Conservation (phyloP, 495 filamentous ascomycete genomes). For the Xeromyces bisporus region DNA sequence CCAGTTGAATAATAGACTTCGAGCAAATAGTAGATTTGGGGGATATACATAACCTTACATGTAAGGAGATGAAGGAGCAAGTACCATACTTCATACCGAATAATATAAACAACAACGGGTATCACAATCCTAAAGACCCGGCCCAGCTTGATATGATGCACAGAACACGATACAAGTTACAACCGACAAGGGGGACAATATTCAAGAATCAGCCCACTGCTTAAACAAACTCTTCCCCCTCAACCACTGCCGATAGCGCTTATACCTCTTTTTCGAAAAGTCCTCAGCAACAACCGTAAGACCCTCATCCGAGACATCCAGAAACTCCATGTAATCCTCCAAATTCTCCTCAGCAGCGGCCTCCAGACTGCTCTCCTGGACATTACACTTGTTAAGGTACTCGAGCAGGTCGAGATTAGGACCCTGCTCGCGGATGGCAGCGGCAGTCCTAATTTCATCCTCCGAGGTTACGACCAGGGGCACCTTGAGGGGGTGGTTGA, state of each 20-base stretch:
- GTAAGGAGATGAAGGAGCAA: too few relatives aligned
- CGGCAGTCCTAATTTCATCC: conserved; percentile 29
- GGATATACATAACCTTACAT: too few relatives aligned
- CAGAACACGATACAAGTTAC: too few relatives aligned
- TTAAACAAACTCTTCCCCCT: conserved; percentile 87
- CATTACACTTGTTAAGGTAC: conserved; percentile 43
- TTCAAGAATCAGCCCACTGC: conserved; percentile 54
- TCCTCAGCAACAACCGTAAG: conserved; percentile 80
- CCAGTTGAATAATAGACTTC: too few relatives aligned
- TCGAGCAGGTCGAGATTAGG: conserved; percentile 52
- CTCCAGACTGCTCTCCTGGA: conserved; percentile 18
- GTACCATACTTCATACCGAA: too few relatives aligned
- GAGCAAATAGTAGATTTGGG: too few relatives aligned
- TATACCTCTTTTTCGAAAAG: conserved; percentile 77
- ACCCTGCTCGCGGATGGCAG: conserved; percentile 21
- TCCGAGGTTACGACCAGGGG: conserved; percentile 74
- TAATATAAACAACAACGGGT: too few relatives aligned
- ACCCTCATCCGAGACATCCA: conserved; percentile 61
- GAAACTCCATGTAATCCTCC: conserved; percentile 55
- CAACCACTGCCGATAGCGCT: conserved; percentile 87
- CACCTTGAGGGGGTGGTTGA: conserved; percentile 76
- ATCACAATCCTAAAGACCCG: too few relatives aligned
- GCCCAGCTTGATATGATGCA: too few relatives aligned
- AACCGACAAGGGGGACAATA: too few relatives aligned
- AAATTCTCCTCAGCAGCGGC: conserved; percentile 47